phyloP scores from a whole-genome alignment of 225 moss, liverwort and hornwort species.

The Pseudisothecium myosuroides region DNA sequence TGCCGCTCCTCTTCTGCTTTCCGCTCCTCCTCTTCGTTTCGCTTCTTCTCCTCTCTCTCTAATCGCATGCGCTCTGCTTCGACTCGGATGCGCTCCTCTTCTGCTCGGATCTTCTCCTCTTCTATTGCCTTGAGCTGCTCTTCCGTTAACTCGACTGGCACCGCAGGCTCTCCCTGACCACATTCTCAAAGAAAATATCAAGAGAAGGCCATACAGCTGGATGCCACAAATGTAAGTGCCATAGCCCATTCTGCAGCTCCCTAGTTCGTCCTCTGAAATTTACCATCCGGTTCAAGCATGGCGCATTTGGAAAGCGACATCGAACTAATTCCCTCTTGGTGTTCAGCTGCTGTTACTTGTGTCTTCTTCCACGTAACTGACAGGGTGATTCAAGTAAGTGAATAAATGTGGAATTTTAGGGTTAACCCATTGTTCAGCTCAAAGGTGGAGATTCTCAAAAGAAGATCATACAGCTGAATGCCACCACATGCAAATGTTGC shows the following conservation, averaged over 20 bases:
- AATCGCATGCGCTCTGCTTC: conserved; percentile 6
- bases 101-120: background rate
- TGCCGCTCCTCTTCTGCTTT: background rate
- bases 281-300: background rate
- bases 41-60: conserved; percentile 6
- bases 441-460: background rate
- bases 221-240: background rate
- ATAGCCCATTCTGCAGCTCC: background rate
- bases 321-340: background rate
- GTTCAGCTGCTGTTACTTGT: background rate
- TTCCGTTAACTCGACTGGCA: background rate
- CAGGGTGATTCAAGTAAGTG: too few species aligned
- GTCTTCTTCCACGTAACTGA: background rate
- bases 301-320: background rate
- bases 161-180: background rate
- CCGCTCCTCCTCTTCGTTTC: background rate
- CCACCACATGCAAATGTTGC: background rate
- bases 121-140: background rate
- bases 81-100: background rate
- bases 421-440: background rate
- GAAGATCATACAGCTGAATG: background rate
- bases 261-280: background rate
- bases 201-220: background rate
- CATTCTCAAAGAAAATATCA: background rate
- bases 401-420: too few species aligned